Evolutionary conservation across 208 protist species (phyloP).

Genomic region (Naegleria lovaniensis): DNA sequence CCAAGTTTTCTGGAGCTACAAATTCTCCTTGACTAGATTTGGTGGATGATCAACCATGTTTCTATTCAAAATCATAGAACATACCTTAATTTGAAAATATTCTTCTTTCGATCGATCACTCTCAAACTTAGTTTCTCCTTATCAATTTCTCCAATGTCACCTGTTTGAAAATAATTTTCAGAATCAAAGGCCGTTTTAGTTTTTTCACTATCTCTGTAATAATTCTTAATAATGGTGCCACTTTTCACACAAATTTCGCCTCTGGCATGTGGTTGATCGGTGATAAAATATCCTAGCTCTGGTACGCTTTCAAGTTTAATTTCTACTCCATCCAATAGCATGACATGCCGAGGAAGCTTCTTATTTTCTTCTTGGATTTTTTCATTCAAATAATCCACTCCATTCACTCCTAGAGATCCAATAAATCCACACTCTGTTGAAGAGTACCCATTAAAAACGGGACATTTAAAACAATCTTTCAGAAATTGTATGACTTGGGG

Average conservation of each 20-base stretch:
- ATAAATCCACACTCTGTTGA: slow-evolving; percentile 1
- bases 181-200: slow-evolving; percentile 53
- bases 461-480: slow-evolving; percentile 5
- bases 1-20: not conserved
- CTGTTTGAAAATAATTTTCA: slow-evolving; percentile 75
- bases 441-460: not conserved
- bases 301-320: slow-evolving; percentile 62
- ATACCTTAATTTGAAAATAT: slow-evolving; percentile 73
- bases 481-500: slow-evolving; percentile 32
- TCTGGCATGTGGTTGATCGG: slow-evolving; percentile 36
- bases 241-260: slow-evolving; percentile 67
- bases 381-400: slow-evolving; percentile 33
- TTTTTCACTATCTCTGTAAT: slow-evolving; percentile 69
- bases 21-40: slow-evolving; percentile 73
- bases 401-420: slow-evolving; percentile 59
- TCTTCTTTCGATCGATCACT: slow-evolving; percentile 76
- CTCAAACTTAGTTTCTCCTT: slow-evolving; percentile 46
- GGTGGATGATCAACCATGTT: no score
- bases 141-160: slow-evolving; percentile 65
- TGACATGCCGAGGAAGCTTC: no score
- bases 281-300: slow-evolving; percentile 63
- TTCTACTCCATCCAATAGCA: slow-evolving; percentile 30
- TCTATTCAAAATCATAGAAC: no score
- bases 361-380: not conserved
- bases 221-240: slow-evolving; percentile 58